Base-by-base conservation (phyloP, 306 rosid species). In the Datisca glomerata region DNA sequence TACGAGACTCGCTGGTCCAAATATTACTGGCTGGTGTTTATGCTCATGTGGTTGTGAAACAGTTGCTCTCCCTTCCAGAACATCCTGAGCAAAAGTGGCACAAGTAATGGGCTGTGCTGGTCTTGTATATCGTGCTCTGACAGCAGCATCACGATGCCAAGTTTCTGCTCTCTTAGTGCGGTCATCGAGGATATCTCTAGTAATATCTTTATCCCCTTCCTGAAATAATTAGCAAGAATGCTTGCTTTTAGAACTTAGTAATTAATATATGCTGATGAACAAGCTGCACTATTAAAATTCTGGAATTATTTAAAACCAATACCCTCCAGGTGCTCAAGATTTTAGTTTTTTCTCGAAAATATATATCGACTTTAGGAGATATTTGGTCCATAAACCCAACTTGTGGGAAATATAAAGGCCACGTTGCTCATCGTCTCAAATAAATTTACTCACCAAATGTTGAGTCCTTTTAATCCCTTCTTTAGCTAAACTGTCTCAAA, bases 1-100 rank as follows among this genome's bases (percentile, higher is more conserved):
- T 35, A 80, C 61, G 43, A 80, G 82, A 58, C 98, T 91, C n/a
- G 80, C 81, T 18, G 96, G 96, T 49, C 97, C 95, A 66, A 83
- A 89, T 63, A 83, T 74, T 12, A 83, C 63, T 0, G 98, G 92
- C 73, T 80, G 94, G 61, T 91, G 94, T 48, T 78, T 91, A 71
- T 91, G 98, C 12, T 91, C 96, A 38, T 84, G 98, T 41, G 76
- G 75, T 57, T 75, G 64, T 22, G 98, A 75, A 57, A 61, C 92
- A 23, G 38, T 57, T 15, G 92, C 96, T 63, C 98, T 80, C 56
- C 98, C 96, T 80, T 84, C 98, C 28, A 84, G 55, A 66, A 91
- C 98, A 75, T 91, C 98, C 59, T 85, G 98, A 20, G 98, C 98
- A 47, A 91, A 91, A 35, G 98, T 78, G 23, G 98, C 98, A 47